Conservation (phyloP, 805 yeast species). For the Alloascoidea hylecoeti region DNA sequence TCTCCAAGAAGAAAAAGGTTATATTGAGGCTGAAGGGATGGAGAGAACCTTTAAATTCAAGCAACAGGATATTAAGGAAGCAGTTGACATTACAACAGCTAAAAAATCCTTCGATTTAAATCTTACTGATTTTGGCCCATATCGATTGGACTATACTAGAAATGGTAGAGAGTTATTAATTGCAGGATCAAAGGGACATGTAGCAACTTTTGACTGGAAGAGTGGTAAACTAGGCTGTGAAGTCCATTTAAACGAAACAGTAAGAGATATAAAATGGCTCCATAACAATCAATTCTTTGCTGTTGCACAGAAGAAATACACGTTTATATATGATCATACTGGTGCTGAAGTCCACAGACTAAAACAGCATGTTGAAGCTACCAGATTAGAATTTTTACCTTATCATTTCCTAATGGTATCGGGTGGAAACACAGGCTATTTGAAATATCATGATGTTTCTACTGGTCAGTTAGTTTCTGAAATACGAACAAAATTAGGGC, state of each 20-base stretch:
- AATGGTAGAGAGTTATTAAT: conserved; percentile 78
- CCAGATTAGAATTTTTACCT: conserved; percentile 75
- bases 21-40: conserved; percentile 87
- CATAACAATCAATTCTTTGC: conserved; percentile 85
- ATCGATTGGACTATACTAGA: conserved; percentile 64
- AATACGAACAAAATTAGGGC: conserved; percentile 76
- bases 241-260: conserved; percentile 75
- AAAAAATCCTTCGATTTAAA: conserved; percentile 63
- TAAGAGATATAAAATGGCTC: conserved; percentile 77
- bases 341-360: conserved; percentile 89
- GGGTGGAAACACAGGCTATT: conserved; percentile 79
- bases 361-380: conserved; percentile 80
- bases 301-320: conserved; percentile 91
- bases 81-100: conserved; percentile 66
- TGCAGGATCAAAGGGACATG: conserved; percentile 88
- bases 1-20: conserved; percentile 75
- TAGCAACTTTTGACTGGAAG: conserved; percentile 94
- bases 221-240: conserved; percentile 74
- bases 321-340: conserved; percentile 79
- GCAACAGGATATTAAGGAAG: conserved; percentile 63
- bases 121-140: conserved; percentile 77
- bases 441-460: conserved; percentile 90
- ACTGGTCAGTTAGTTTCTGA: conserved; percentile 84
- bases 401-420: conserved; percentile 82
- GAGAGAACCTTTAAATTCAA: conserved; percentile 79